A percentile compares a stretch with the other conserved stretches of the same genome.
Conservation (phyloP, 192 early-diverging fungal genomes). For the Polychytrium aggregatum region DNA sequence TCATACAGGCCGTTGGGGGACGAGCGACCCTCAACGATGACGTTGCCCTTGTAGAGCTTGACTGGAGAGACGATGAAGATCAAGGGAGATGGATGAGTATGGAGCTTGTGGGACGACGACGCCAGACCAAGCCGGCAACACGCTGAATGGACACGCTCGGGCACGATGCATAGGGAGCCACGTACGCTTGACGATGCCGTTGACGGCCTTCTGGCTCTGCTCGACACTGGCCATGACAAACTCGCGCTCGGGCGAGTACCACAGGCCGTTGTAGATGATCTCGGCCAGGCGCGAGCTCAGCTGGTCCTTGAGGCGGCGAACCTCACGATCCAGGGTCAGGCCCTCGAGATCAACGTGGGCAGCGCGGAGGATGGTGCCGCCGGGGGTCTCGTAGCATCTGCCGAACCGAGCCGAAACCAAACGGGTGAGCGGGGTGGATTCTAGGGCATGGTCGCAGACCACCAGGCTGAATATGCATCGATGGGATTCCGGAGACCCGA, state of each 20-base stretch:
- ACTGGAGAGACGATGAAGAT: too few relatives aligned
- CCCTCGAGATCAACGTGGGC: slow-evolving; percentile 96
- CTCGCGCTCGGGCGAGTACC: slow-evolving; percentile 93
- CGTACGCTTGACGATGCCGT: slow-evolving; percentile 73
- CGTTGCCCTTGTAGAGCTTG: slow-evolving; percentile 94
- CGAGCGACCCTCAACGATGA: slow-evolving; percentile 78
- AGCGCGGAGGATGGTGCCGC: slow-evolving; percentile 87
- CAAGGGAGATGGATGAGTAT: too few relatives aligned
- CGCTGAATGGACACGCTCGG: too few relatives aligned
- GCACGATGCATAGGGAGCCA: not conserved
- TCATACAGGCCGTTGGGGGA: slow-evolving; percentile 75
- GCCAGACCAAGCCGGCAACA: too few relatives aligned
- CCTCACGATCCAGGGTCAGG: slow-evolving; percentile 87
- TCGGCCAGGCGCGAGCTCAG: slow-evolving; percentile 40
- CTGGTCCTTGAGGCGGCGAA: slow-evolving; percentile 78
- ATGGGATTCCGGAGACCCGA: too few relatives aligned
- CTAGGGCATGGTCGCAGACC: too few relatives aligned
- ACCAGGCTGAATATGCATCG: too few relatives aligned
- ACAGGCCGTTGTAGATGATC: slow-evolving; percentile 95
- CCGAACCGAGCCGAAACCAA: too few relatives aligned
- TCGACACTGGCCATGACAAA: slow-evolving; percentile 73
- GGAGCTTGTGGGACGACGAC: not conserved
- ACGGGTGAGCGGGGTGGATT: too few relatives aligned
- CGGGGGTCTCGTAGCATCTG: slow-evolving; percentile 96
- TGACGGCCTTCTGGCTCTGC: slow-evolving; percentile 74